phyloP scores from a whole-genome alignment of 495 filamentous ascomycete genomes.

The Lindgomyces ingoldianus region DNA sequence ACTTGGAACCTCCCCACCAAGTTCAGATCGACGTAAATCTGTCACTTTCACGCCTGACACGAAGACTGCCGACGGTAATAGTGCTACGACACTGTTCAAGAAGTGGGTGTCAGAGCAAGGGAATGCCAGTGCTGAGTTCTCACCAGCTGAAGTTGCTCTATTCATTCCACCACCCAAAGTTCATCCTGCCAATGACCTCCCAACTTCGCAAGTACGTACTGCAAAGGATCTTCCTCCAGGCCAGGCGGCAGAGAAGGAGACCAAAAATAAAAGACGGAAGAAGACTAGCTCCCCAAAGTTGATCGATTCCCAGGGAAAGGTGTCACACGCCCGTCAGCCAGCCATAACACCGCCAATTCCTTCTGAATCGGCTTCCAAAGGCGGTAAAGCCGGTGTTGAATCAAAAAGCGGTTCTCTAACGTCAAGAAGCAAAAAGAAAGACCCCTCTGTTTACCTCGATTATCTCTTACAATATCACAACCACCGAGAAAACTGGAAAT shows the following conservation, averaged over 20 bases:
- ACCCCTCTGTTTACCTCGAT: conserved; percentile 53
- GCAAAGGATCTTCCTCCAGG: conserved; percentile 9
- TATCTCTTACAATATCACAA: conserved; percentile 74
- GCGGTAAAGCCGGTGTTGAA: not conserved
- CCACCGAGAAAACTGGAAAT: conserved; percentile 74
- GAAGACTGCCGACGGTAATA: conserved; percentile 61
- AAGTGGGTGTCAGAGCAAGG: conserved; percentile 49
- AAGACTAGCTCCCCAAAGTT: conserved; percentile 8
- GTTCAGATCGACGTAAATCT: conserved; percentile 57
- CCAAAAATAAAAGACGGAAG: conserved; percentile 28
- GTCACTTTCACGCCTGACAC: conserved; percentile 76
- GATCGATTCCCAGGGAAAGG: not conserved
- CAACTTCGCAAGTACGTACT: not conserved
- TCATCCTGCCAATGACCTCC: conserved; percentile 29
- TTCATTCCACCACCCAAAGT: conserved; percentile 26
- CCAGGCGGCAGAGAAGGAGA: conserved; percentile 7
- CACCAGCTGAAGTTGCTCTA: conserved; percentile 26
- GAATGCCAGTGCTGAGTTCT: conserved; percentile 31
- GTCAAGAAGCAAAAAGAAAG: conserved; percentile 27
- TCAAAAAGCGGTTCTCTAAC: not conserved
- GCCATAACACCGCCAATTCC: not conserved
- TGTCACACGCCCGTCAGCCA: not conserved
- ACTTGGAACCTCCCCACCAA: conserved; percentile 13
- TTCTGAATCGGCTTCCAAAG: no score
- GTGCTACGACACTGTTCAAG: conserved; percentile 46